Percentiles rank a stretch among this genome's conserved stretches.
phyloP scores from a whole-genome alignment of 352 stramenopile species.

The Phytophthora litchii region DNA sequence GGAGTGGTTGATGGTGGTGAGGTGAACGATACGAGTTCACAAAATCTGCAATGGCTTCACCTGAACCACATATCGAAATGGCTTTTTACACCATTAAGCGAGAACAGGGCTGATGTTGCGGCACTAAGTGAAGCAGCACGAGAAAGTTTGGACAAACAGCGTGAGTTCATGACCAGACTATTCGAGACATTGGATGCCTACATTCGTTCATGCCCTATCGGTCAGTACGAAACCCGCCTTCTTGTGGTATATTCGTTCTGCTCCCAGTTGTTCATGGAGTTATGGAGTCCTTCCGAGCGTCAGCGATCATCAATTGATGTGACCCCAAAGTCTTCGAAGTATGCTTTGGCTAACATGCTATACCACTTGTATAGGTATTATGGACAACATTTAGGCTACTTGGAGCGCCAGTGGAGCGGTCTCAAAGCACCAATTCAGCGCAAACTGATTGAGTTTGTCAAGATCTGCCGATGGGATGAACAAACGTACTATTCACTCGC shows the following conservation, averaged over 20 bases:
- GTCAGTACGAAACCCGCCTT: slow-evolving; percentile 92
- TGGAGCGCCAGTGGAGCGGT: slow-evolving; percentile 84
- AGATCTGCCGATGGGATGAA: slow-evolving; percentile 99
- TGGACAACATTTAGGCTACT: slow-evolving; percentile 85
- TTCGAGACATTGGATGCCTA: slow-evolving; percentile 93
- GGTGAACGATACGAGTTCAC: slow-evolving; percentile 10
- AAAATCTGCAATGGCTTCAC: slow-evolving; percentile 66
- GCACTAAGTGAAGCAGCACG: slow-evolving; percentile 22
- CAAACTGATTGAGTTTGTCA: slow-evolving; percentile 98
- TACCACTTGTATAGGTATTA: slow-evolving; percentile 97
- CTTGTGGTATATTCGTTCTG: slow-evolving; percentile 91
- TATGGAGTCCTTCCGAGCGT: slow-evolving; percentile 40
- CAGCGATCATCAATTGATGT: slow-evolving; percentile 15
- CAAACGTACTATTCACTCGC: slow-evolving; percentile 99
- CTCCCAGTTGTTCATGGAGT: slow-evolving; percentile 82
- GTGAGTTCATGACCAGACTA: slow-evolving; percentile 76
- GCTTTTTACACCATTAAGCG: slow-evolving; percentile 54
- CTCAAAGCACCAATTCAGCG: slow-evolving; percentile 95
- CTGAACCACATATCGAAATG: slow-evolving; percentile 66
- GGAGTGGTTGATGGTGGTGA: slow-evolving; percentile 15
- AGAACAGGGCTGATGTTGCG: slow-evolving; percentile 19
- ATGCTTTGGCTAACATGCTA: slow-evolving; percentile 88
- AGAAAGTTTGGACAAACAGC: slow-evolving; percentile 44
- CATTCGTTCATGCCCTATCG: slow-evolving; percentile 86
- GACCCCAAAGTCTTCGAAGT: slow-evolving; percentile 34